These are phyloP conservation scores for Ehretia macrophylla DNA, from an alignment of 257 asterid species.

Conservation along the genomic window DNA sequence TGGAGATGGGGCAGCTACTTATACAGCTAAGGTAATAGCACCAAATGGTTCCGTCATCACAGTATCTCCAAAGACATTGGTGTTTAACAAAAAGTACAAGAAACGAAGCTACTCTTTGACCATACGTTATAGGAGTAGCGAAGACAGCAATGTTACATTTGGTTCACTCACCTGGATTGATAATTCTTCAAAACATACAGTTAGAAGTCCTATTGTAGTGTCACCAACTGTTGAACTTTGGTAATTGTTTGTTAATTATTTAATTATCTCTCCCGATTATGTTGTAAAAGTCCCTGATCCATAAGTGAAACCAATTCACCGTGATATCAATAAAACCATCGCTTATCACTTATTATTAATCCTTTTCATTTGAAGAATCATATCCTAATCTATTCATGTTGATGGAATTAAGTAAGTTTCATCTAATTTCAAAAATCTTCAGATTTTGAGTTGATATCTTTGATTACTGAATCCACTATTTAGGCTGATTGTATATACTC, in stretches of 20 bases:
- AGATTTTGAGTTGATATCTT: too few relatives aligned
- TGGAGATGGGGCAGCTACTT: conserved; percentile 21
- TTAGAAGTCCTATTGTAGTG: conserved; percentile 9
- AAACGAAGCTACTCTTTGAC: conserved; percentile 12
- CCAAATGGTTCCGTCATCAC: conserved; percentile 20
- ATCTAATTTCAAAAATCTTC: too few relatives aligned
- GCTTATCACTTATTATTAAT: background rate
- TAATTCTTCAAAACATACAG: background rate
- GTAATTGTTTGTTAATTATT: background rate
- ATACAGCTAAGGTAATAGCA: conserved; percentile 14
- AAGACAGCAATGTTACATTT: background rate
- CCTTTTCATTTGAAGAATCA: too few relatives aligned
- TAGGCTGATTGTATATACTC: too few relatives aligned
- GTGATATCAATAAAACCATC: background rate
- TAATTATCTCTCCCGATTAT: background rate
- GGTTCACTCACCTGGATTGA: conserved; percentile 15
- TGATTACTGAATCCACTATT: too few relatives aligned
- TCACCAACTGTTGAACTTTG: background rate
- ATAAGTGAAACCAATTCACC: background rate
- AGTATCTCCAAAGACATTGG: conserved; percentile 17
- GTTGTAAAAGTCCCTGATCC: background rate
- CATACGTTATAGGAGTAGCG: background rate
- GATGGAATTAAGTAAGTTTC: too few relatives aligned
- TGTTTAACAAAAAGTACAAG: background rate
- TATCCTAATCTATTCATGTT: too few relatives aligned